Percentiles rank a stretch among this genome's conserved stretches.
Evolutionary conservation across 1,139 yeast genomes (phyloP).

Genomic region (Hyphopichia fennica): DNA sequence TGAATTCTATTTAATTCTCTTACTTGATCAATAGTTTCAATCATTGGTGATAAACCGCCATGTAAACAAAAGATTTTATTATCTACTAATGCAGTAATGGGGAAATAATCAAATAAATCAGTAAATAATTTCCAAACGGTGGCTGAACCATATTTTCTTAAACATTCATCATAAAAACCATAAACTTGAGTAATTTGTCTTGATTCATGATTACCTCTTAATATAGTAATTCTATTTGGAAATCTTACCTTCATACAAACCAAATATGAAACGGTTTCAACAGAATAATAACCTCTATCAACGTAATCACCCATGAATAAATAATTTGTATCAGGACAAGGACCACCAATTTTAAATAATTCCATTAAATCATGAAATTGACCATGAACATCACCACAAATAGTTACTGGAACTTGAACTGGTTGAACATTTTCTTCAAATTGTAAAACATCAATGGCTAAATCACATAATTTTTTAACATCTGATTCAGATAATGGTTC

Average conservation of each 20-base stretch:
- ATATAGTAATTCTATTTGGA: conserved; percentile 89
- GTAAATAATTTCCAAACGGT: conserved; percentile 84
- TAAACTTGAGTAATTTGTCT: conserved; percentile 97
- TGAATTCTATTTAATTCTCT: conserved; percentile 82
- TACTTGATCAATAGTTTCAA: conserved; percentile 86
- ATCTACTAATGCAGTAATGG: conserved; percentile 91
- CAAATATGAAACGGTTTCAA: conserved; percentile 86
- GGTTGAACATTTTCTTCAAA: conserved; percentile 93
- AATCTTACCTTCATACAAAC: conserved; percentile 92
- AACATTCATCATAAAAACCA: conserved; percentile 97
- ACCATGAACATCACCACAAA: conserved; percentile 98
- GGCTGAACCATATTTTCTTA: conserved; percentile 92
- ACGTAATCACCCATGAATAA: conserved; percentile 94
- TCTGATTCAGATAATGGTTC: conserved; percentile 83
- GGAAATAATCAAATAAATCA: conserved; percentile 86
- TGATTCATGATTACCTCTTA: conserved; percentile 96
- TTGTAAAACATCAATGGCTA: conserved; percentile 90
- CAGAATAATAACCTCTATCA: conserved; percentile 91
- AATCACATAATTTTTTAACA: conserved; percentile 76
- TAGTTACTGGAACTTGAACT: conserved; percentile 91
- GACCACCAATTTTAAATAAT: conserved; percentile 89
- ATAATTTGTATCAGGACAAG: conserved; percentile 79
- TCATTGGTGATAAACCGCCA: conserved; percentile 95
- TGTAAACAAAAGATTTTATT: conserved; percentile 91
- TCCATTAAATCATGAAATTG: conserved; percentile 95